These are phyloP conservation scores for Sambucus nigra DNA, from an alignment of 129 eudicot genomes.

Conservation along the genomic window DNA sequence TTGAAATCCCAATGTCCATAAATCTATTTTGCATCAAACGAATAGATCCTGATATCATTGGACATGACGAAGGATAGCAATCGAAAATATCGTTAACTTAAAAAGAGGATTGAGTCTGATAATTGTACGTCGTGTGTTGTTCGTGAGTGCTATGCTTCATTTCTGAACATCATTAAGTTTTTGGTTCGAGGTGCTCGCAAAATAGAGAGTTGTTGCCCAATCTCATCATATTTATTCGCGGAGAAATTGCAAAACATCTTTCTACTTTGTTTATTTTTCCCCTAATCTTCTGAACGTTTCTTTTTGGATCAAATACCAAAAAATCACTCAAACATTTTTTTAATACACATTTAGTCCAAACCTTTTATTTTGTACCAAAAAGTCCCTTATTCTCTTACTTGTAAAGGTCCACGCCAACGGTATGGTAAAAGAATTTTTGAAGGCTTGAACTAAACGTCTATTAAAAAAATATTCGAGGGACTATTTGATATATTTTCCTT, in stretches of 20 bases:
- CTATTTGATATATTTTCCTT: too few species aligned
- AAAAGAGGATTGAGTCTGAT: slow-evolving; percentile 69
- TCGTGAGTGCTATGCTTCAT: slow-evolving; percentile 88
- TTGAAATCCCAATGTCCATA: background rate
- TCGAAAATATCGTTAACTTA: slow-evolving; percentile 84
- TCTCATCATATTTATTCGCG: background rate
- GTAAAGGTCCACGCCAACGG: too few species aligned
- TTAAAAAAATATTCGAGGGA: too few species aligned
- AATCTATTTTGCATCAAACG: slow-evolving; percentile 2
- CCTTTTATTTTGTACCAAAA: too few species aligned
- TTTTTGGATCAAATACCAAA: too few species aligned
- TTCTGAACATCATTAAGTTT: slow-evolving; percentile 56
- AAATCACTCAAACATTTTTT: too few species aligned
- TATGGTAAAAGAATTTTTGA: too few species aligned
- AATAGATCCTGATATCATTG: slow-evolving; percentile 88
- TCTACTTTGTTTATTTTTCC: background rate
- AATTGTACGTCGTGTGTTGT: slow-evolving; percentile 91
- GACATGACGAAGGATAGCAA: slow-evolving; percentile 99
- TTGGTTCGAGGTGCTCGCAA: slow-evolving; percentile 67
- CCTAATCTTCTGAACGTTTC: background rate
- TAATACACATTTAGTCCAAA: too few species aligned
- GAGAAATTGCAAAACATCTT: background rate
- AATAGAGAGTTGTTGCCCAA: slow-evolving; percentile 30
- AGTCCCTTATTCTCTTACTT: too few species aligned
- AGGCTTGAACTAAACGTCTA: too few species aligned